Evolutionary conservation across 2,329 filamentous ascomycete species (phyloP).

Genomic region (Exophiala bonariae): DNA sequence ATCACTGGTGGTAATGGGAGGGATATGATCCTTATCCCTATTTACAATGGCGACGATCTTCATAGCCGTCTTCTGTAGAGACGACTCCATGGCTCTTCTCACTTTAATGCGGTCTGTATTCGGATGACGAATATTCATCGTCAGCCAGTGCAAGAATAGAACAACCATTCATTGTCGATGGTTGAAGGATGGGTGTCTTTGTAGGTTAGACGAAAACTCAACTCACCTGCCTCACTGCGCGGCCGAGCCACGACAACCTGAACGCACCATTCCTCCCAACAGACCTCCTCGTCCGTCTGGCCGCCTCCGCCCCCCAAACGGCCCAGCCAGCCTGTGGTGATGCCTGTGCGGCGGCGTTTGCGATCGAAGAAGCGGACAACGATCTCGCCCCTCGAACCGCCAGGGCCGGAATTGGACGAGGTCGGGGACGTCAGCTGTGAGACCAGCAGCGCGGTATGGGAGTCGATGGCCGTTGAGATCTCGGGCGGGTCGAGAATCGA

Average conservation of each 20-base stretch:
- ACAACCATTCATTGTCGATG: too few relatives aligned
- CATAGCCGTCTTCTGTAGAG: conserved; percentile 80
- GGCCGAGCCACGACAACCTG: conserved; percentile 92
- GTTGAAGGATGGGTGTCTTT: conserved; percentile 5
- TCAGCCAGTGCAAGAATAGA: too few relatives aligned
- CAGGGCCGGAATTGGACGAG: conserved; percentile 45
- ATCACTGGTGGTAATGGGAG: conserved; percentile 89
- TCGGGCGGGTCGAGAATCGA: conserved; percentile 80
- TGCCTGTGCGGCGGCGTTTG: conserved; percentile 76
- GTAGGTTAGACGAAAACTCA: conserved; percentile 5
- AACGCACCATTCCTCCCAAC: conserved; percentile 95
- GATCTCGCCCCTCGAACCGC: conserved; percentile 73
- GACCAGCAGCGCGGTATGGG: conserved; percentile 75
- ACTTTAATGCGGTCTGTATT: conserved; percentile 77
- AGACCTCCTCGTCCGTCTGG: conserved; percentile 85
- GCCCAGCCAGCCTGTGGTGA: conserved; percentile 56
- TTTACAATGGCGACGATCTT: conserved; percentile 89
- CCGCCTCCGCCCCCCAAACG: conserved; percentile 28
- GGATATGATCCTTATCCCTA: conserved; percentile 90
- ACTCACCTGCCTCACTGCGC: conserved; percentile 79
- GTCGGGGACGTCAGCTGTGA: conserved; percentile 69
- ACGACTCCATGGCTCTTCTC: conserved; percentile 85
- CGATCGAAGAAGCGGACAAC: conserved; percentile 95
- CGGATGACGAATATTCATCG: too few relatives aligned
- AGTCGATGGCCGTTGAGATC: conserved; percentile 90